Conservation (phyloP, 768 basidiomycete species). For the Sarcomyxa edulis region DNA sequence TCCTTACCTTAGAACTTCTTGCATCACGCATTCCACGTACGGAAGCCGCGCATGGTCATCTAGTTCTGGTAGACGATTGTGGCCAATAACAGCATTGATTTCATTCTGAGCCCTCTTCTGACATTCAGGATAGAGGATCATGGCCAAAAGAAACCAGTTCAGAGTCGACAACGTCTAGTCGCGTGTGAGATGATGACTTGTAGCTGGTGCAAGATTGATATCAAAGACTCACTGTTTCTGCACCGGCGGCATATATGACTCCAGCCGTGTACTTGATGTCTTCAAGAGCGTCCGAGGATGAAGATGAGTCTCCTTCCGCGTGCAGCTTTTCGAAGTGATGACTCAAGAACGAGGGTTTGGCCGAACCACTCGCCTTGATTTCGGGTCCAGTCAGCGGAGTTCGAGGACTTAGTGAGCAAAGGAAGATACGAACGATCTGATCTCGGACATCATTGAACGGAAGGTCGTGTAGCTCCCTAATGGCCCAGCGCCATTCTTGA, state of each 20-base stretch:
- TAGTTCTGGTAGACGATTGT: slow-evolving; percentile 20
- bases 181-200: background rate
- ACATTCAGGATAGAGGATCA: slow-evolving; percentile 19
- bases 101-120: slow-evolving; percentile 24
- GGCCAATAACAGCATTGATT: slow-evolving; percentile 19
- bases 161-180: slow-evolving; percentile 8
- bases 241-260: slow-evolving; percentile 29
- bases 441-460: slow-evolving; percentile 22
- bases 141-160: slow-evolving; percentile 20
- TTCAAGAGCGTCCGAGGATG: slow-evolving; percentile 5
- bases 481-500: slow-evolving; percentile 19
- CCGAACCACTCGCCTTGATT: slow-evolving; percentile 13
- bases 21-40: slow-evolving; percentile 20
- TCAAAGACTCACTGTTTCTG: slow-evolving; percentile 25
- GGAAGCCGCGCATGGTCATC: slow-evolving; percentile 17
- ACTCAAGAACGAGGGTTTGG: slow-evolving; percentile 12
- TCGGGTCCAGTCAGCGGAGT: too few relatives aligned
- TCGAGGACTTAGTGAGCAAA: background rate
- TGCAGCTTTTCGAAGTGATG: slow-evolving; percentile 6
- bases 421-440: slow-evolving; percentile 20
- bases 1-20: slow-evolving; percentile 12
- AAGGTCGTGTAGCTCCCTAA: slow-evolving; percentile 24
- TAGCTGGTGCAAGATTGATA: background rate
- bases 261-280: slow-evolving; percentile 20
- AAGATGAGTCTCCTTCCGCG: slow-evolving; percentile 2